Evolutionary conservation across 1,284 basidiomycete genomes (phyloP).

Genomic region (Takashimella tepidaria): DNA sequence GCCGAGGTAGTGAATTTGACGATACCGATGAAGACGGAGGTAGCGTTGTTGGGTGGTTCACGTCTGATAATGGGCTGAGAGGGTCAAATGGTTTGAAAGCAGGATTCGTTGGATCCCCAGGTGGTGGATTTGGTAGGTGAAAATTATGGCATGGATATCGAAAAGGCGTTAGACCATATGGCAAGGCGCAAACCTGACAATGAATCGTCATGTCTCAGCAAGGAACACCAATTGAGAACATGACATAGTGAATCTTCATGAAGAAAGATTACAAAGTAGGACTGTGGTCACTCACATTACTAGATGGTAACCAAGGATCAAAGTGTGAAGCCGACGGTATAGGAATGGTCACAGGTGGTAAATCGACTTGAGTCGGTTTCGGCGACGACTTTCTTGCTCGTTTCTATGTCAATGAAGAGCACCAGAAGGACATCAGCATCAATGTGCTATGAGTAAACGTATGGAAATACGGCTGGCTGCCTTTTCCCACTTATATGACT

Average conservation of each 20-base stretch:
- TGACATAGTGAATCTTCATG: background rate
- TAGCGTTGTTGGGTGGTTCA: background rate
- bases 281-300: background rate
- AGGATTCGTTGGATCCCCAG: constrained; percentile 28
- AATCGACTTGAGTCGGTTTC: background rate
- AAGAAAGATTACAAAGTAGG: background rate
- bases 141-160: constrained; percentile 31
- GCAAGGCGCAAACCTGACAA: constrained; percentile 2
- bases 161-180: constrained; percentile 33
- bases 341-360: background rate
- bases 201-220: background rate
- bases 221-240: background rate
- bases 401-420: constrained; percentile 3
- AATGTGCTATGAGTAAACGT: background rate
- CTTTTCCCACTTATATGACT: constrained; percentile 1
- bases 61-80: background rate
- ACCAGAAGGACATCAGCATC: background rate
- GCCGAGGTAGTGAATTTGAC: too few relatives aligned
- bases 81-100: constrained; percentile 28
- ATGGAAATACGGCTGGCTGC: background rate
- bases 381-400: constrained; percentile 9
- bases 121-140: constrained; percentile 22
- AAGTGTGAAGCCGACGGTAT: background rate
- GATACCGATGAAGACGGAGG: background rate
- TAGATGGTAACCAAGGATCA: background rate